Evolutionary conservation across 345 rosid genomes (phyloP).

Genomic region (Mercurialis annua): DNA sequence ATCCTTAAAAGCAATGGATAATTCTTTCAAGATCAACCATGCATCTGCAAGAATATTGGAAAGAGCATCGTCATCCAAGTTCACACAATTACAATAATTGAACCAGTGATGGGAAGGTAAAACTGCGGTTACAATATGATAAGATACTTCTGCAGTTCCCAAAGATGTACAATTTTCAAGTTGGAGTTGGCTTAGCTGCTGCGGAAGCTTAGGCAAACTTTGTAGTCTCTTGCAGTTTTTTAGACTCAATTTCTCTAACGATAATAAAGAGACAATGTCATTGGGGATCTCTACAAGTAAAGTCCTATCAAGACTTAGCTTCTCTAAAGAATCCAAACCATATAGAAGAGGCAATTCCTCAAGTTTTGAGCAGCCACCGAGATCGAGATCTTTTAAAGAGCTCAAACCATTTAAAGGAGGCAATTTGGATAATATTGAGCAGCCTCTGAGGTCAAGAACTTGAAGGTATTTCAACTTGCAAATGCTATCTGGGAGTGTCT

Average conservation of each 20-base stretch:
- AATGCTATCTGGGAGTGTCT: background rate
- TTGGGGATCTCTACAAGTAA: background rate
- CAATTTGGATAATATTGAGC: constrained; percentile 5
- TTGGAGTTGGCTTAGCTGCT: background rate
- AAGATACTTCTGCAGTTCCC: background rate
- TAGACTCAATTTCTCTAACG: background rate
- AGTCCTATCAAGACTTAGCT: background rate
- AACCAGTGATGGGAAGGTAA: too few relatives aligned
- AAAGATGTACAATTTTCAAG: background rate
- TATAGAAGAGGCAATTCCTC: background rate
- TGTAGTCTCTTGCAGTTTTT: background rate
- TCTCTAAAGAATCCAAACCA: background rate
- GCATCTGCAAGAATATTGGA: background rate
- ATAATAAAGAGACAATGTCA: background rate
- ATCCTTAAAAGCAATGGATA: too few relatives aligned
- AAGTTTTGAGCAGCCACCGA: background rate
- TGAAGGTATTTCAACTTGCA: constrained; percentile 4
- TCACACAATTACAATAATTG: background rate
- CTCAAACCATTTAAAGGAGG: background rate
- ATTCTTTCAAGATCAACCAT: background rate
- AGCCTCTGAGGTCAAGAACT: background rate
- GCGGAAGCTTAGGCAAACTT: too few relatives aligned
- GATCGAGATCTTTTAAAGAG: background rate
- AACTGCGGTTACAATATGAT: background rate
- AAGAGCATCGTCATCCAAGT: background rate